Conservation (phyloP, 345 rosid species). For the Odontarrhena argentea region DNA sequence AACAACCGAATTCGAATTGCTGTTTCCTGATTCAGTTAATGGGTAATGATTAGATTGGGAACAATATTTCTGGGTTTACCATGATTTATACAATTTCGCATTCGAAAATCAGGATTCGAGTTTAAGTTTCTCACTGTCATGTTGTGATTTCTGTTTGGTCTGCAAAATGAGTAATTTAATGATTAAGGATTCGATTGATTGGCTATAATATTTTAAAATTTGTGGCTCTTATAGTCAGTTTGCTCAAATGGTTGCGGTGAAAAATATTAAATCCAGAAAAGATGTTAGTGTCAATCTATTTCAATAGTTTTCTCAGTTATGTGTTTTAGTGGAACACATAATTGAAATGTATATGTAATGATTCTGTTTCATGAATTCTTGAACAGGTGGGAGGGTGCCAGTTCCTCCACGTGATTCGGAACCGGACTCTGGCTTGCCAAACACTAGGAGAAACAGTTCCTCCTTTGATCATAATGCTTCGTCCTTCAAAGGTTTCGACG, state of each 20-base stretch:
- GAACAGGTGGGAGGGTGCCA: conserved; percentile 21
- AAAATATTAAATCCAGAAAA: background rate
- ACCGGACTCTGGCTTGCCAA: conserved; percentile 8
- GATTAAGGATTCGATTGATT: conserved; percentile 7
- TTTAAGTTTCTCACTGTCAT: background rate
- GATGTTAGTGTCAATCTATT: background rate
- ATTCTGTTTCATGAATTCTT: conserved; percentile 22
- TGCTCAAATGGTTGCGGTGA: background rate
- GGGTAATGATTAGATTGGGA: background rate
- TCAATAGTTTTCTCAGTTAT: background rate
- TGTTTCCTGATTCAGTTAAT: background rate
- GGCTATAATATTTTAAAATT: background rate
- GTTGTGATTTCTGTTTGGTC: background rate
- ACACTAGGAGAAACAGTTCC: conserved; percentile 3
- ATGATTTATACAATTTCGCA: background rate
- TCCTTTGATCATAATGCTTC: background rate
- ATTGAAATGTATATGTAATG: conserved; percentile 28
- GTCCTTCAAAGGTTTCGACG: background rate
- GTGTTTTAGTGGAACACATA: background rate
- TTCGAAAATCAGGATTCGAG: background rate
- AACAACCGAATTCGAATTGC: background rate
- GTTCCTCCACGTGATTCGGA: conserved; percentile 29
- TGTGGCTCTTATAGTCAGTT: background rate
- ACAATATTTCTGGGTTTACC: background rate
- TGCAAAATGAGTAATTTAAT: background rate